phyloP scores from a whole-genome alignment of 192 early-diverging fungal genomes.

The Borealophlyctis nickersoniae region DNA sequence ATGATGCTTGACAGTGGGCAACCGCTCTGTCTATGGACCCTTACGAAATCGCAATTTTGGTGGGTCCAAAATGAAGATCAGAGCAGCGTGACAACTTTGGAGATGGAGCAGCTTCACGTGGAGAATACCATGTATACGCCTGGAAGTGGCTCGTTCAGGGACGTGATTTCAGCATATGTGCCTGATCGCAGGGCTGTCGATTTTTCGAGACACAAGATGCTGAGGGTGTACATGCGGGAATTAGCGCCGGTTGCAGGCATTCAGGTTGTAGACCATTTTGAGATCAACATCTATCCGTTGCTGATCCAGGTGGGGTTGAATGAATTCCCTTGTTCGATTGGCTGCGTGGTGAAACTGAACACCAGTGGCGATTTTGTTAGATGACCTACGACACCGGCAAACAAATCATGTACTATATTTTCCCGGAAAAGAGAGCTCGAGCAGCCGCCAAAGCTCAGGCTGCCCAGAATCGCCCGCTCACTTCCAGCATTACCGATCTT shows the following conservation, averaged over 20 bases:
- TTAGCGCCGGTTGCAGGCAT: slow-evolving; percentile 90
- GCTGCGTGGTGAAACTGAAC: no score
- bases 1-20: slow-evolving; percentile 67
- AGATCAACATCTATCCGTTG: slow-evolving; percentile 80
- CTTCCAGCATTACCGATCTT: background rate
- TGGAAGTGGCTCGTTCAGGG: slow-evolving; percentile 31
- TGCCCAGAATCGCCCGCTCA: background rate
- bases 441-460: slow-evolving; percentile 17
- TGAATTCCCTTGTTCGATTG: no score
- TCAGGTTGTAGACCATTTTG: slow-evolving; percentile 84
- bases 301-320: slow-evolving; percentile 65
- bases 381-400: slow-evolving; percentile 84
- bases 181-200: slow-evolving; percentile 53
- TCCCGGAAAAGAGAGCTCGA: slow-evolving; percentile 56
- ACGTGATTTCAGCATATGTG: slow-evolving; percentile 41
- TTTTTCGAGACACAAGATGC: slow-evolving; percentile 82
- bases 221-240: slow-evolving; percentile 74
- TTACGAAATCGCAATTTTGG: slow-evolving; percentile 61
- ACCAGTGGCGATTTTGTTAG: background rate
- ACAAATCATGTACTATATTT: slow-evolving; percentile 75
- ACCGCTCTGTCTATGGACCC: slow-evolving; percentile 68
- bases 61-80: slow-evolving; percentile 84
- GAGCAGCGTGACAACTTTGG: slow-evolving; percentile 66
- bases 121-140: slow-evolving; percentile 50
- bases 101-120: slow-evolving; percentile 69